Percentiles rank a stretch among this genome's conserved stretches.
These are phyloP conservation scores for Cladophialophora chaetospira DNA, from an alignment of 2,329 filamentous ascomycete species.

Conservation along the genomic window DNA sequence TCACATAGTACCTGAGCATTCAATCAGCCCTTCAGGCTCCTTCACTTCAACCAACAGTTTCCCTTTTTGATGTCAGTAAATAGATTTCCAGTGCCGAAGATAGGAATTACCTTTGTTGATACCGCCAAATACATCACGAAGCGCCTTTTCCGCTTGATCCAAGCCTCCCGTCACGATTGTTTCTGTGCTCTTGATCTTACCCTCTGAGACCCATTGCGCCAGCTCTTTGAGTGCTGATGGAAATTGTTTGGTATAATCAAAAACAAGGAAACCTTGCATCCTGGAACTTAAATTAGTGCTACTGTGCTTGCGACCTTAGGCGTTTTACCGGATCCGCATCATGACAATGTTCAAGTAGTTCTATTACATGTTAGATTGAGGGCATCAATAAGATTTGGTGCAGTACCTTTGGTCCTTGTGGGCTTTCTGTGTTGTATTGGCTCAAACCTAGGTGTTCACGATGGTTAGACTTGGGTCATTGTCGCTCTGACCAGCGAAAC, in stretches of 20 bases:
- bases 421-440: conserved; percentile 64
- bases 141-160: conserved; percentile 61
- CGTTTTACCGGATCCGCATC: conserved; percentile 54
- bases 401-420: conserved; percentile 57
- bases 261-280: conserved; percentile 73
- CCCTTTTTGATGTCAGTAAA: conserved; percentile 14
- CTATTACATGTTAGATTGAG: conserved; percentile 32
- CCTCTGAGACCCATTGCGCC: conserved; percentile 68
- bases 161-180: conserved; percentile 71
- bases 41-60: conserved; percentile 52
- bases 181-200: conserved; percentile 71
- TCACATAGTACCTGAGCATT: too few relatives aligned
- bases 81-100: neutral
- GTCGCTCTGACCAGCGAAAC: too few relatives aligned
- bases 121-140: conserved; percentile 67
- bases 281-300: too few relatives aligned
- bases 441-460: conserved; percentile 58
- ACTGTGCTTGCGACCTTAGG: conserved; percentile 36
- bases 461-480: neutral
- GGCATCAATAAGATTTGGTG: neutral
- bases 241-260: conserved; percentile 65
- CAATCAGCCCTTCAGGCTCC: too few relatives aligned
- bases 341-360: conserved; percentile 56
- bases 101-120: conserved; percentile 64
- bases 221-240: conserved; percentile 62